A percentile compares a stretch with the other conserved stretches of the same genome.
Evolutionary conservation across 345 rosid species (phyloP).

Genomic region (Linum trigynum): DNA sequence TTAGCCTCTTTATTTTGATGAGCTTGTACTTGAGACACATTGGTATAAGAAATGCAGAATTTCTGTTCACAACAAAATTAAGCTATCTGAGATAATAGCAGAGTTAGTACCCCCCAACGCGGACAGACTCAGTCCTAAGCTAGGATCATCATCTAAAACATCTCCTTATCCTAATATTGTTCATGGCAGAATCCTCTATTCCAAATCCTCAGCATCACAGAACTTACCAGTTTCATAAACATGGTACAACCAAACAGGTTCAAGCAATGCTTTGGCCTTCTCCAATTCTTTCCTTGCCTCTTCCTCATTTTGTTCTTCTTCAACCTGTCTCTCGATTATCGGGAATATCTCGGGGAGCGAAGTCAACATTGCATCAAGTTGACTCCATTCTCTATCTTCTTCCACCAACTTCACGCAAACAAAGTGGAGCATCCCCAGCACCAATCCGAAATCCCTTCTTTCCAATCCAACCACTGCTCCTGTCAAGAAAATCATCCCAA

Average conservation of each 20-base stretch:
- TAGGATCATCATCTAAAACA: too few relatives aligned
- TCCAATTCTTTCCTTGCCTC: constrained; percentile 30
- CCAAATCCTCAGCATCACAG: constrained; percentile 38
- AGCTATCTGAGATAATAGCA: too few relatives aligned
- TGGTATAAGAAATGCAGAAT: too few relatives aligned
- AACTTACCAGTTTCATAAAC: constrained; percentile 68
- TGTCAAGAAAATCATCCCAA: constrained; percentile 51
- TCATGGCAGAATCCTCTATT: background rate
- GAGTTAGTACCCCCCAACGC: too few relatives aligned
- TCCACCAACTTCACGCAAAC: constrained; percentile 46
- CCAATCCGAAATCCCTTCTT: constrained; percentile 44
- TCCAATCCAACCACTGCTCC: constrained; percentile 45
- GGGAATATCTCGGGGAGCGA: constrained; percentile 59
- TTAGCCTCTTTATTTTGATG: too few relatives aligned
- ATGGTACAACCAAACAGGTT: constrained; percentile 82
- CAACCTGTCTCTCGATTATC: constrained; percentile 43
- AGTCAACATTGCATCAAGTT: constrained; percentile 59
- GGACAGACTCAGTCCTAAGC: too few relatives aligned
- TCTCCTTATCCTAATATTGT: background rate
- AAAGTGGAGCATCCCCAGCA: constrained; percentile 51
- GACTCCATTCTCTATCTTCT: constrained; percentile 59
- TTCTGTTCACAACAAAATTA: too few relatives aligned
- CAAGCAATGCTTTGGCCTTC: constrained; percentile 49
- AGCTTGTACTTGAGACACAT: too few relatives aligned
- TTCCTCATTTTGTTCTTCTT: constrained; percentile 42